A percentile compares a stretch with the other conserved stretches of the same genome.
These are phyloP conservation scores for Lithohypha guttulata DNA, from an alignment of 2,329 filamentous ascomycete species.

Conservation along the genomic window DNA sequence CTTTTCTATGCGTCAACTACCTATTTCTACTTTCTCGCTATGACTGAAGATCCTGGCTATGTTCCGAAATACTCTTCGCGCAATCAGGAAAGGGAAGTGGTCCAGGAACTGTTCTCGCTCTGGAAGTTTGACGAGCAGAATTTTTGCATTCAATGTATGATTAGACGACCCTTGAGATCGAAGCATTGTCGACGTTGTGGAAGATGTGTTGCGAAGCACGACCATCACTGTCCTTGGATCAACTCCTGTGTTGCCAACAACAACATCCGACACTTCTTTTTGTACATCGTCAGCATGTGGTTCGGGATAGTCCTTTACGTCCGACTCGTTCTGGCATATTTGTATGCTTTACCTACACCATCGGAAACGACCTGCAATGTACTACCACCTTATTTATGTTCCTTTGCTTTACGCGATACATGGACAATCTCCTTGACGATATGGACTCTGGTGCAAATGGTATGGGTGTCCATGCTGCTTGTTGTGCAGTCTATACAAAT, in stretches of 20 bases:
- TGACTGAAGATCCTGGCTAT: conserved; percentile 83
- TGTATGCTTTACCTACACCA: conserved; percentile 3
- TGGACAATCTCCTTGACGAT: conserved; percentile 70
- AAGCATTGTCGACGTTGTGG: conserved; percentile 91
- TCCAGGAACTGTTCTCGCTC: conserved; percentile 70
- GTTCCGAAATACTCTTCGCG: conserved; percentile 84
- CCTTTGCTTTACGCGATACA: conserved; percentile 65
- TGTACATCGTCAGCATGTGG: conserved; percentile 73
- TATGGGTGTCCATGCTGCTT: conserved; percentile 95
- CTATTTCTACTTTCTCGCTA: conserved; percentile 81
- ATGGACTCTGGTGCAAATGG: conserved; percentile 75
- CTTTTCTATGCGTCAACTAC: conserved; percentile 53
- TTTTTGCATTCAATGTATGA: conserved; percentile 93
- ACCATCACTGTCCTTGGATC: conserved; percentile 97
- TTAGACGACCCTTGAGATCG: conserved; percentile 79
- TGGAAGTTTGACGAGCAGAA: conserved; percentile 92
- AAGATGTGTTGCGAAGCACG: conserved; percentile 89
- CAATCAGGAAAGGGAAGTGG: conserved; percentile 77
- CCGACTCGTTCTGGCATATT: conserved; percentile 56
- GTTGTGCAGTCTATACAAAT: conserved; percentile 91
- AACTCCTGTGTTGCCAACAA: conserved; percentile 93
- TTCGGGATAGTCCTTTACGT: conserved; percentile 64
- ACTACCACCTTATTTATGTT: conserved; percentile 64
- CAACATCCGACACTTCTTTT: conserved; percentile 89
- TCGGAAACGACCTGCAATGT: conserved; percentile 51